Percentiles rank a stretch among this genome's conserved stretches.
phyloP scores from a whole-genome alignment of 805 yeast species.

The Wickerhamiella galacta region DNA sequence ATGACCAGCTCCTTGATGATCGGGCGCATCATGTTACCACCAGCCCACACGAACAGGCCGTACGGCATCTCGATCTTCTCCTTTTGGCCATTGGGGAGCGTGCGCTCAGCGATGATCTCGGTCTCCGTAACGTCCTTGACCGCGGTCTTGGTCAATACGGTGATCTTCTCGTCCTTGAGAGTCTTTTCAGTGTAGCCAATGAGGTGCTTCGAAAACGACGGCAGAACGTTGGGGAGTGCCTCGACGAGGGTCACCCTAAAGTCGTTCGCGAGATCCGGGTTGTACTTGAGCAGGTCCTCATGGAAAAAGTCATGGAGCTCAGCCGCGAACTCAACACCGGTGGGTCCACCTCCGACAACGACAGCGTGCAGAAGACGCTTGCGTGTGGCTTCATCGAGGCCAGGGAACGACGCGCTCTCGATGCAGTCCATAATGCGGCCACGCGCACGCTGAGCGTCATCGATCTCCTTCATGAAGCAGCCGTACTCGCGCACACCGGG shows the following conservation, averaged over 20 bases:
- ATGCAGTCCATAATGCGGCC: constrained; percentile 68
- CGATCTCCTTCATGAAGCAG: constrained; percentile 74
- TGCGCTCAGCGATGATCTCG: constrained; percentile 52
- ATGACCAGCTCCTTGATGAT: constrained; percentile 49
- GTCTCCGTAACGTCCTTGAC: constrained; percentile 68
- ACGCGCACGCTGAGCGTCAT: constrained; percentile 75
- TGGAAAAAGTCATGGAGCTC: constrained; percentile 88
- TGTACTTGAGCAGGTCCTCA: constrained; percentile 78
- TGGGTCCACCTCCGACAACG: constrained; percentile 97
- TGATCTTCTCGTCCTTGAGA: constrained; percentile 50
- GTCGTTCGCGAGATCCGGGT: constrained; percentile 71
- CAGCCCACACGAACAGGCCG: constrained; percentile 93
- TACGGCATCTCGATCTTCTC: constrained; percentile 56
- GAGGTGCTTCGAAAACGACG: constrained; percentile 27
- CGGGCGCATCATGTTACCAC: constrained; percentile 84
- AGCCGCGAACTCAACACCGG: constrained; percentile 96
- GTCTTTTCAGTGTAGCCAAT: constrained; percentile 61
- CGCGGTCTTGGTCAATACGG: constrained; percentile 69
- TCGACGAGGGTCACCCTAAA: constrained; percentile 74
- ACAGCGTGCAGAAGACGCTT: constrained; percentile 71
- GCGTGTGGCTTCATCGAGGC: constrained; percentile 52
- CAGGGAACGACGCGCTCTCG: constrained; percentile 74
- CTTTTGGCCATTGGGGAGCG: constrained; percentile 48
- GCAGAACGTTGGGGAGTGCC: constrained; percentile 77
- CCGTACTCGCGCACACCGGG: constrained; percentile 84